phyloP scores from a whole-genome alignment of 2,329 filamentous ascomycete genomes.

The Arthrinium phaeospermum region DNA sequence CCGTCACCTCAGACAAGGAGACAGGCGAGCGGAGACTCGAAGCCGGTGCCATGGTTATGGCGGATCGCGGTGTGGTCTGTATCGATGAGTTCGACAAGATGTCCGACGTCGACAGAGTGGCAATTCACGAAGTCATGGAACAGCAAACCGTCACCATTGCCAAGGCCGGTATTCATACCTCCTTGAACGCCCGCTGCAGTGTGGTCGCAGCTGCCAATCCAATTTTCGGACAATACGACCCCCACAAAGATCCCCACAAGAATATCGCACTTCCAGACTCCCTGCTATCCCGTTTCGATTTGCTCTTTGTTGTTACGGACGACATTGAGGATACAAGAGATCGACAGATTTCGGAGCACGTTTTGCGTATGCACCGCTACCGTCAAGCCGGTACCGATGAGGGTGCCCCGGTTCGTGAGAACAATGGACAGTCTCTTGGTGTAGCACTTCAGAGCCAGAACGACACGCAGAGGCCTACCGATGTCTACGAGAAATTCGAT shows the following conservation, averaged over 20 bases:
- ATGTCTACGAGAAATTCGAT: slow-evolving; percentile 96
- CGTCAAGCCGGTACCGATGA: slow-evolving; percentile 92
- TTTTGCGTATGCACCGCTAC: slow-evolving; percentile 96
- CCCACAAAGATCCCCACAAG: slow-evolving; percentile 97
- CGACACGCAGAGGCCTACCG: slow-evolving; percentile 75
- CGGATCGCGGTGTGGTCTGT: slow-evolving; percentile 94
- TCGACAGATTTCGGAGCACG: slow-evolving; percentile 91
- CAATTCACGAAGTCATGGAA: slow-evolving; percentile 99
- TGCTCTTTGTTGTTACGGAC: slow-evolving; percentile 96
- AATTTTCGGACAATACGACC: slow-evolving; percentile 97
- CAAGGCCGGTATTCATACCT: slow-evolving; percentile 97
- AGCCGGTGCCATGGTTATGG: slow-evolving; percentile 98
- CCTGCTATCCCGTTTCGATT: slow-evolving; percentile 95
- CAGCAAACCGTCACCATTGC: slow-evolving; percentile 99
- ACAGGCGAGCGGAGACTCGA: slow-evolving; percentile 94
- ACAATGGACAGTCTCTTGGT: slow-evolving; percentile 80
- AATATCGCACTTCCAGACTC: slow-evolving; percentile 98
- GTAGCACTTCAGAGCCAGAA: slow-evolving; percentile 83
- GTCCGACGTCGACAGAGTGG: slow-evolving; percentile 96
- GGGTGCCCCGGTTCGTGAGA: slow-evolving; percentile 91
- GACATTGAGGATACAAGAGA: slow-evolving; percentile 96
- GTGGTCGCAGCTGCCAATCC: slow-evolving; percentile 97
- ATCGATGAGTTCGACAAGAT: slow-evolving; percentile 99
- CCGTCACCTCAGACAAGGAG: slow-evolving; percentile 95
- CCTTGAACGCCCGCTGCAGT: slow-evolving; percentile 93